Evolutionary conservation across 345 rosid species (phyloP).

Genomic region (Hibiscus syriacus): DNA sequence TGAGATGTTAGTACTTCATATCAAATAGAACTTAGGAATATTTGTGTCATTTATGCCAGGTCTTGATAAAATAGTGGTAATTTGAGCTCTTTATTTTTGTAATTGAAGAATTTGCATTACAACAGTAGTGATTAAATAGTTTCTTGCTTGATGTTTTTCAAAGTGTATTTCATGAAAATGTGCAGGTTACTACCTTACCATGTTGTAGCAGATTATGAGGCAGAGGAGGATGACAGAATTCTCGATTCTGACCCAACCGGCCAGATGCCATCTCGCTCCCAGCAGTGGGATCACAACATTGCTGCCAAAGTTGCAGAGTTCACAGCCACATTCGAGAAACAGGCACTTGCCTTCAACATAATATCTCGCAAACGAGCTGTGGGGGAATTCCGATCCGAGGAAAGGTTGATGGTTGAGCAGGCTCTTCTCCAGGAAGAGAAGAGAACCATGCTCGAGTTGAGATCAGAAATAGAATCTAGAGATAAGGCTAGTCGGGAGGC

Average conservation of each 20-base stretch:
- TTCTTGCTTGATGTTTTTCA: not conserved
- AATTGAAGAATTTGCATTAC: not conserved
- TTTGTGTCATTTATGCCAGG: not conserved
- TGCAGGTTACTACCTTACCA: constrained; percentile 87
- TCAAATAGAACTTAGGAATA: not conserved
- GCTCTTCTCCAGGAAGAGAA: constrained; percentile 69
- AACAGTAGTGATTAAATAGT: not conserved
- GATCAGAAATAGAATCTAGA: constrained; percentile 55
- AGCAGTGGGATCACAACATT: constrained; percentile 87
- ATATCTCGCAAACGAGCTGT: constrained; percentile 51
- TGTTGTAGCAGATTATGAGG: constrained; percentile 93
- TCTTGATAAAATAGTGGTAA: not conserved
- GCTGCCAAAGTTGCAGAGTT: constrained; percentile 85
- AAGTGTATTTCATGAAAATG: not conserved
- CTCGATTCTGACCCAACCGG: constrained; percentile 81
- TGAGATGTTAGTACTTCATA: not conserved
- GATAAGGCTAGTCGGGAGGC: constrained; percentile 82
- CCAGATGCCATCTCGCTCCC: constrained; percentile 61
- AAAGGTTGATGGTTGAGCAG: constrained; percentile 78
- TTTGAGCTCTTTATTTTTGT: not conserved
- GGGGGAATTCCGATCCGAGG: constrained; percentile 75
- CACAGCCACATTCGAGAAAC: constrained; percentile 80
- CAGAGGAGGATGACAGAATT: constrained; percentile 88
- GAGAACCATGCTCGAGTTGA: constrained; percentile 44
- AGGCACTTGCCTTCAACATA: constrained; percentile 66